These are phyloP conservation scores for Lanmaoa rubissima DNA, from an alignment of 768 basidiomycete genomes.

Conservation along the genomic window DNA sequence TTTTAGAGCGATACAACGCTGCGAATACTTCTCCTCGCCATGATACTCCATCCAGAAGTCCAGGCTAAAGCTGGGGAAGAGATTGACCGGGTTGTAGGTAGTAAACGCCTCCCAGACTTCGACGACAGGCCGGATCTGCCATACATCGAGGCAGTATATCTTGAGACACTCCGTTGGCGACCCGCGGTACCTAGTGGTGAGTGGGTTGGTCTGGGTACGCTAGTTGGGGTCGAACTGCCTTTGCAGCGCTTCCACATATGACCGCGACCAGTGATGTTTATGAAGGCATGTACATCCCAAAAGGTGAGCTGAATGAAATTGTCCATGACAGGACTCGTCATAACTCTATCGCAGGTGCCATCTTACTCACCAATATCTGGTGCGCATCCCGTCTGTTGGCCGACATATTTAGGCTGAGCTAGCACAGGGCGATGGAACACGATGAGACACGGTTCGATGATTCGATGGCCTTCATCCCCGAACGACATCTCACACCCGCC, in stretches of 20 bases:
- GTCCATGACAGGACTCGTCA: neutral
- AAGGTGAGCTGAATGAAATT: constrained; percentile 15
- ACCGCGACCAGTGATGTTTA: constrained; percentile 25
- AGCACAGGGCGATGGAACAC: constrained; percentile 44
- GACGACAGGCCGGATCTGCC: constrained; percentile 29
- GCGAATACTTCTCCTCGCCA: constrained; percentile 32
- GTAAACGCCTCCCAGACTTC: constrained; percentile 27
- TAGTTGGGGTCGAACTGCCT: neutral
- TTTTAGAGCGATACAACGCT: constrained; percentile 17
- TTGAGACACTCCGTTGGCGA: constrained; percentile 34
- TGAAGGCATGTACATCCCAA: constrained; percentile 31
- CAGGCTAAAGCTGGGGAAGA: constrained; percentile 33
- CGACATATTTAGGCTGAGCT: neutral
- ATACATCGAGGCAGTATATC: constrained; percentile 30
- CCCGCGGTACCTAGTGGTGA: constrained; percentile 29
- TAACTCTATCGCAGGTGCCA: constrained; percentile 9
- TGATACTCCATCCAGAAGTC: constrained; percentile 33
- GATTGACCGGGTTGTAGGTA: constrained; percentile 33
- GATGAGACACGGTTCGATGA: constrained; percentile 51
- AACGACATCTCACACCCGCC: constrained; percentile 43
- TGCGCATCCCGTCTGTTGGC: neutral
- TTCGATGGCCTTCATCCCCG: constrained; percentile 52
- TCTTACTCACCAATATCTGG: constrained; percentile 28
- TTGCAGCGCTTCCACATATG: constrained; percentile 24
- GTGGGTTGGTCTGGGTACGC: neutral